These are phyloP conservation scores for Peronospora tabacina DNA, from an alignment of 352 stramenopile genomes.

Conservation along the genomic window DNA sequence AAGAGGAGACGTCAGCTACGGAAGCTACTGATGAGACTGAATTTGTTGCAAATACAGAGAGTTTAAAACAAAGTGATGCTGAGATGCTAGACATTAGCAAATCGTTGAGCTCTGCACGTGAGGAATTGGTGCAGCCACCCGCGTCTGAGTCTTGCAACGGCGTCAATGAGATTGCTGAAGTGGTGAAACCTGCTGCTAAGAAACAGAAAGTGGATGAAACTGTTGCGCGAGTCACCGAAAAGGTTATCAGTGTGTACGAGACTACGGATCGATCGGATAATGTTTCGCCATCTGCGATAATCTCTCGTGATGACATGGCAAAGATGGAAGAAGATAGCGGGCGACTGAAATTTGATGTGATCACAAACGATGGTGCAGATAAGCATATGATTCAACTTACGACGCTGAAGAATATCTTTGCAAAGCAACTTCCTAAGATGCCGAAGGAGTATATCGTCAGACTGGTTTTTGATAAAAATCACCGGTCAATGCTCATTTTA, in stretches of 20 bases:
- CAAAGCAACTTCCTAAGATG: conserved; percentile 98
- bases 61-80: conserved; percentile 1
- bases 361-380: conserved; percentile 85
- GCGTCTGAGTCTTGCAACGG: conserved; percentile 9
- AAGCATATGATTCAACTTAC: conserved; percentile 90
- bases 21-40: neutral
- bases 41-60: neutral
- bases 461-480: conserved; percentile 95
- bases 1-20: neutral
- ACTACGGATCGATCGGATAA: conserved; percentile 1
- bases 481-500: conserved; percentile 90
- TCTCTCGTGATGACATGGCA: conserved; percentile 84
- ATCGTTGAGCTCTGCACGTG: conserved; percentile 19
- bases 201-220: conserved; percentile 33
- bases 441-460: conserved; percentile 98
- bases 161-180: neutral
- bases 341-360: conserved; percentile 77
- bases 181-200: conserved; percentile 20
- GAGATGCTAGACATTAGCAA: conserved; percentile 8
- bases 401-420: conserved; percentile 97
- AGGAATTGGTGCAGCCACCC: conserved; percentile 8
- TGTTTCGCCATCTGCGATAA: conserved; percentile 37
- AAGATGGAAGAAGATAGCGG: conserved; percentile 82
- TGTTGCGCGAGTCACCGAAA: conserved; percentile 6
- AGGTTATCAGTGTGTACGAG: conserved; percentile 5